phyloP scores from a whole-genome alignment of 345 rosid species.

The Hevea brasiliensis region DNA sequence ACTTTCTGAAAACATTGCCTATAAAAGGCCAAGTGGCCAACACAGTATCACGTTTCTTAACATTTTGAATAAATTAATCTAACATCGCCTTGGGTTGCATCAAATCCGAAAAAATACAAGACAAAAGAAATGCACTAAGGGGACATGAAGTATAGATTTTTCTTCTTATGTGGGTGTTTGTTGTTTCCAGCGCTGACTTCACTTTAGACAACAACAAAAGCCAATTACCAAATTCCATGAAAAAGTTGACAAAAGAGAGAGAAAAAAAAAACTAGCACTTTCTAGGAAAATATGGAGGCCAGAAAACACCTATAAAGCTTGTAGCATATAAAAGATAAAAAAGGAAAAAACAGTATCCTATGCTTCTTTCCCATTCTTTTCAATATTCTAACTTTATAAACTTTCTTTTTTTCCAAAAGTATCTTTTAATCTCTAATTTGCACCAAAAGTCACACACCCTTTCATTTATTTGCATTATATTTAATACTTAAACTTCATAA shows the following conservation, averaged over 20 bases:
- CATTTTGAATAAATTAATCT: no score
- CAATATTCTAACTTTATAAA: no score
- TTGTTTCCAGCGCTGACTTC: constrained; percentile 22
- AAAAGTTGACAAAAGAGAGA: constrained; percentile 2
- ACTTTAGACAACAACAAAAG: constrained; percentile 26
- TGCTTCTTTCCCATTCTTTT: no score
- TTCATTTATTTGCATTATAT: no score
- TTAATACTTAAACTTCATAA: no score
- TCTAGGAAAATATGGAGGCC: constrained; percentile 11
- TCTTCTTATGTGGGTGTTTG: constrained; percentile 28
- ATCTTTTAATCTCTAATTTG: neutral
- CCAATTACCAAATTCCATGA: constrained; percentile 8
- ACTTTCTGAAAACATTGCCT: no score
- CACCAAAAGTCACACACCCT: no score
- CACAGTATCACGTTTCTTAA: no score
- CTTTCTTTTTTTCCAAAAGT: neutral
- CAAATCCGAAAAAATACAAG: neutral
- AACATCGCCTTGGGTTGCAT: no score
- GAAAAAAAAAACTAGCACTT: no score
- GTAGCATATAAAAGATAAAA: neutral
- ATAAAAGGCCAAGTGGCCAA: no score
- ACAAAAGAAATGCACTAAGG: neutral
- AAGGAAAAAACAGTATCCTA: constrained; percentile 25
- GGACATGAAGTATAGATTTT: constrained; percentile 6
- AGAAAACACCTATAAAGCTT: neutral